Conservation (phyloP, 768 basidiomycete genomes). For the Rhizopogon vesiculosus region DNA sequence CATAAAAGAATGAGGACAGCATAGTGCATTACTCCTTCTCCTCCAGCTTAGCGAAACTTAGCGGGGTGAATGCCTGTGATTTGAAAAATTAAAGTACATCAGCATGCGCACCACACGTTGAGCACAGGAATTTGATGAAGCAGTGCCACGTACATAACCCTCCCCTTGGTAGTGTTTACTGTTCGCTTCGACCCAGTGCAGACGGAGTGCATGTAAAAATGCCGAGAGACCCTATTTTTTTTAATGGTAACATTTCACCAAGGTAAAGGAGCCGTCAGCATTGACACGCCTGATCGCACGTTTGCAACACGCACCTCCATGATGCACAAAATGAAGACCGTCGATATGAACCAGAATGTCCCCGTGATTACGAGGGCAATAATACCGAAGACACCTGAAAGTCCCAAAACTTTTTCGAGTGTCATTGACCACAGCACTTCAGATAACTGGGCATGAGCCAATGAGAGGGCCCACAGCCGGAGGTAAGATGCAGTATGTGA, state of each 20-base stretch:
- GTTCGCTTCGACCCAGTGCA: slow-evolving; percentile 98
- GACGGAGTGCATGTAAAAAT: slow-evolving; percentile 91
- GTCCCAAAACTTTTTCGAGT: slow-evolving; percentile 54
- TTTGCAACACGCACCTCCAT: slow-evolving; percentile 76
- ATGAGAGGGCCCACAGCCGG: slow-evolving; percentile 94
- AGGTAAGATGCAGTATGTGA: slow-evolving; percentile 95
- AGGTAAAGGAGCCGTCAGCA: neutral
- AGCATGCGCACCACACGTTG: slow-evolving; percentile 23
- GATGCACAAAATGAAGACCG: slow-evolving; percentile 76
- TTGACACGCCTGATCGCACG: slow-evolving; percentile 8
- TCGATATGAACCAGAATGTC: slow-evolving; percentile 75
- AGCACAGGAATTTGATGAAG: slow-evolving; percentile 8
- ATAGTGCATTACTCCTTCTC: slow-evolving; percentile 27
- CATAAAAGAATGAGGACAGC: slow-evolving; percentile 15
- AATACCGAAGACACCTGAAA: slow-evolving; percentile 61
- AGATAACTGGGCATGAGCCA: slow-evolving; percentile 96
- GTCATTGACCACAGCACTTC: slow-evolving; percentile 94
- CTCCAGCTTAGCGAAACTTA: slow-evolving; percentile 42
- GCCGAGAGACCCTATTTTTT: slow-evolving; percentile 78
- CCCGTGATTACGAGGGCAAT: slow-evolving; percentile 45
- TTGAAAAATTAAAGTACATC: slow-evolving; percentile 13
- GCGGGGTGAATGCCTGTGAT: slow-evolving; percentile 42
- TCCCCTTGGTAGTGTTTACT: slow-evolving; percentile 93
- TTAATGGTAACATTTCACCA: slow-evolving; percentile 1
- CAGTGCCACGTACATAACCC: slow-evolving; percentile 68